These are phyloP conservation scores for Zygosaccharomyces pseudobailii DNA, from an alignment of 1,139 yeast species.

Conservation along the genomic window DNA sequence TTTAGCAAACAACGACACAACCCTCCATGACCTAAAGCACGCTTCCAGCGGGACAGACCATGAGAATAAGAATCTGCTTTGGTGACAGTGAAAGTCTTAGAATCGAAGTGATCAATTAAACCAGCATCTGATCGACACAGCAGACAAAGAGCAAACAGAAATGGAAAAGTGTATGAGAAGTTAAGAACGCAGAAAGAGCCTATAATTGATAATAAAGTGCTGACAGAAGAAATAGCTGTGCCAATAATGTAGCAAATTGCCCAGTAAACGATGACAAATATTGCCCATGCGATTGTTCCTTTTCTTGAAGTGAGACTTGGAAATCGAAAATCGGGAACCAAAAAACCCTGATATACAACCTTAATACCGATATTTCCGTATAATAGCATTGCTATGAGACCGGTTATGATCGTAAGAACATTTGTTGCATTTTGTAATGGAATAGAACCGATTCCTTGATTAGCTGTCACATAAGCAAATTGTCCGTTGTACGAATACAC, in stretches of 20 bases:
- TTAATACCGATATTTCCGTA: conserved; percentile 45
- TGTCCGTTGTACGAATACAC: conserved; percentile 44
- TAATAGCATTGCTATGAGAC: conserved; percentile 42
- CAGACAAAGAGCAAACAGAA: conserved; percentile 37
- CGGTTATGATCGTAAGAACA: conserved; percentile 37
- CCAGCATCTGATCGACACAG: conserved; percentile 38
- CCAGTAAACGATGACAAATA: conserved; percentile 40
- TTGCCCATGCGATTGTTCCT: conserved; percentile 39
- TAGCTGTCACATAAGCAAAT: conserved; percentile 40
- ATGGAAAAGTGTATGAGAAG: conserved; percentile 46
- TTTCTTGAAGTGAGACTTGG: conserved; percentile 34
- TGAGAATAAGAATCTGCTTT: conserved; percentile 32
- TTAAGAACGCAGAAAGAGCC: conserved; percentile 48
- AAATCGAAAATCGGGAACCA: conserved; percentile 34
- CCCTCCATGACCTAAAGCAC: conserved; percentile 14
- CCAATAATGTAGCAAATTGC: conserved; percentile 44
- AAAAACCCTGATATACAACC: conserved; percentile 38
- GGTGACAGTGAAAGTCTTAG: conserved; percentile 30
- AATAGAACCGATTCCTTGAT: conserved; percentile 39
- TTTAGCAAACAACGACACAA: conserved; percentile 4
- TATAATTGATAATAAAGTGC: conserved; percentile 44
- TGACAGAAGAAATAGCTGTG: conserved; percentile 52
- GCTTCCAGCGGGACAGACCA: conserved; percentile 13
- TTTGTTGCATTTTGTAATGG: conserved; percentile 41
- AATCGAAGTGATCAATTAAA: conserved; percentile 34